Conservation (phyloP, 768 basidiomycete species). For the Trametopsis cervina region DNA sequence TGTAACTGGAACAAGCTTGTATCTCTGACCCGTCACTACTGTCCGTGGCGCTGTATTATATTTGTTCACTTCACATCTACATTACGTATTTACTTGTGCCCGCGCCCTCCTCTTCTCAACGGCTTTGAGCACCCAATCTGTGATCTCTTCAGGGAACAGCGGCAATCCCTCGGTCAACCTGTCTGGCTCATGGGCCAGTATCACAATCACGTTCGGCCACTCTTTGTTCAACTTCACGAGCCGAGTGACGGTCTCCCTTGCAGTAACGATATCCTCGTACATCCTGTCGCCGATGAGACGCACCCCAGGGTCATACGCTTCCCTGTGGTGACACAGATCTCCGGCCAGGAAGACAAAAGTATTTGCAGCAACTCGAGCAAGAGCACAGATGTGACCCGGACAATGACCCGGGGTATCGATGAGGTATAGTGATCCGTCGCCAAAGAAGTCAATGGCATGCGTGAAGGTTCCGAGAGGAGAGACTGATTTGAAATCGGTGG, state of each 20-base stretch:
- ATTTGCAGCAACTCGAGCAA: conserved; percentile 45
- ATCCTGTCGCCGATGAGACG: conserved; percentile 1
- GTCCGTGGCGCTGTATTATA: too few species aligned
- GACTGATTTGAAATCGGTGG: conserved; percentile 22
- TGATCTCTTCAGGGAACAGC: conserved; percentile 4
- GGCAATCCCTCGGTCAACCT: conserved; percentile 5
- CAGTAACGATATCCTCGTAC: conserved; percentile 3
- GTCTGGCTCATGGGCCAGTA: conserved; percentile 9
- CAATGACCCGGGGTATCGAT: conserved; percentile 53
- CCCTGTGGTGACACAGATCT: conserved; percentile 51
- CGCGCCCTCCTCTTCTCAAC: conserved; percentile 4
- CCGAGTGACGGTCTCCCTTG: conserved; percentile 1
- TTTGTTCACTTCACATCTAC: too few species aligned
- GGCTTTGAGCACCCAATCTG: conserved; percentile 2
- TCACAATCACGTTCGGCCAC: conserved; percentile 1
- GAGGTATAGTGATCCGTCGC: conserved; percentile 53
- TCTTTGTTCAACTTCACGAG: conserved; percentile 1
- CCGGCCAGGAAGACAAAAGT: conserved; percentile 53
- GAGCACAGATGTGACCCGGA: conserved; percentile 45
- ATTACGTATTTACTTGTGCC: too few species aligned
- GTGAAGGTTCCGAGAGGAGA: conserved; percentile 46
- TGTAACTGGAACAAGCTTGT: too few species aligned
- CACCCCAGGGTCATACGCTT: conserved; percentile 11
- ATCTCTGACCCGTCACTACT: too few species aligned
- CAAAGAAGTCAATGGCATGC: conserved; percentile 42